A percentile compares a stretch with the other conserved stretches of the same genome.
Conservation (phyloP, 305 asterid species). For the Euphrasia arctica region DNA sequence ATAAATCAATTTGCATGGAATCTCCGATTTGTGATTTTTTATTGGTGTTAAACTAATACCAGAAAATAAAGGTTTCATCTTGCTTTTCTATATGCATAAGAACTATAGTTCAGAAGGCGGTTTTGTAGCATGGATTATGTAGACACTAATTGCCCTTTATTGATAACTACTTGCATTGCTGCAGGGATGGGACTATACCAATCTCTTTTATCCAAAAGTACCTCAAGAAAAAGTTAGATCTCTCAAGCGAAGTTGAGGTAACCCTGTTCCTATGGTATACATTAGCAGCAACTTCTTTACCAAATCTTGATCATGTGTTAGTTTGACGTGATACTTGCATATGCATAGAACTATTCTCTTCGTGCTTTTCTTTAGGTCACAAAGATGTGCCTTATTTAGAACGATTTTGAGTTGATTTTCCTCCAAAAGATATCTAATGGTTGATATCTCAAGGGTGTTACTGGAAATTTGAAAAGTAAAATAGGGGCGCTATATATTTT, state of each 20-base stretch:
- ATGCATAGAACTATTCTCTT: background rate
- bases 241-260: constrained; percentile 64
- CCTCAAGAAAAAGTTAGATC: constrained; percentile 56
- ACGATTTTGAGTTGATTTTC: too few relatives aligned
- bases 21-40: background rate
- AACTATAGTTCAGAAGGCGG: constrained; percentile 15
- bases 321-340: background rate
- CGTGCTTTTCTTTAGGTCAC: background rate
- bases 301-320: background rate
- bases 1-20: background rate
- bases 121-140: constrained; percentile 15
- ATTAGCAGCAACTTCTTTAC: constrained; percentile 17
- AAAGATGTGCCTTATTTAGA: too few relatives aligned
- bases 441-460: too few relatives aligned
- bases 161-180: constrained; percentile 18
- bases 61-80: background rate
- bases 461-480: too few relatives aligned
- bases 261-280: constrained; percentile 12
- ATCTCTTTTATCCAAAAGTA: constrained; percentile 62
- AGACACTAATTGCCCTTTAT: background rate
- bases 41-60: background rate
- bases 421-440: too few relatives aligned
- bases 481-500: too few relatives aligned
- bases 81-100: constrained; percentile 1
- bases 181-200: constrained; percentile 61